Percentiles rank a stretch among this genome's conserved stretches.
phyloP scores from a whole-genome alignment of 371 early-diverging fungal genomes.

The Nosema muscidifuracis region DNA sequence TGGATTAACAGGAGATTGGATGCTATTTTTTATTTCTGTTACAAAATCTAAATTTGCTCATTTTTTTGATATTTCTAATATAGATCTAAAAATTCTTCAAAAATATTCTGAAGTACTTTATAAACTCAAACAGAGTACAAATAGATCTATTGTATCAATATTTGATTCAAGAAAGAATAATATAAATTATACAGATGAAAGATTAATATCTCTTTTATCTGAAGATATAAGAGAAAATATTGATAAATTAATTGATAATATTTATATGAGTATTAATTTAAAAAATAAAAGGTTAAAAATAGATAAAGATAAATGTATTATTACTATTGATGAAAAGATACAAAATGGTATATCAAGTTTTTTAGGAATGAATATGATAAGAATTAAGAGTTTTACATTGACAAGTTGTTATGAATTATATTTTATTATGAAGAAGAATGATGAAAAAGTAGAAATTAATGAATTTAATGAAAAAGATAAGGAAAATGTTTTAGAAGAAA shows the following conservation, averaged over 20 bases:
- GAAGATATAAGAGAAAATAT: conserved; percentile 1
- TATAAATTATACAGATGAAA: conserved; percentile 3
- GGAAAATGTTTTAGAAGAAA: background rate
- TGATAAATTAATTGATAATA: conserved; percentile 1
- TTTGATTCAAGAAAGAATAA: conserved; percentile 20
- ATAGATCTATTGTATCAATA: conserved; percentile 8
- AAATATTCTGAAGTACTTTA: background rate
- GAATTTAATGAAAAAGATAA: background rate
- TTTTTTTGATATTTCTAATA: conserved; percentile 21
- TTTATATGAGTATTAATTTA: conserved; percentile 3
- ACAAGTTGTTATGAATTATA: conserved; percentile 26
- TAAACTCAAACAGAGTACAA: background rate
- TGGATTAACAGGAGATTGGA: conserved; percentile 32
- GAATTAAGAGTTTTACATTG: conserved; percentile 16
- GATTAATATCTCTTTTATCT: conserved; percentile 2
- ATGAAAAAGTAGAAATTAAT: background rate
- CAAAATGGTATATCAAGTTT: conserved; percentile 30
- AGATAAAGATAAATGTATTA: conserved; percentile 17
- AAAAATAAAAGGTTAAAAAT: conserved; percentile 18
- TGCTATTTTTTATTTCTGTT: conserved; percentile 10
- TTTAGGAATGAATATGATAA: conserved; percentile 18
- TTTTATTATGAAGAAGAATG: conserved; percentile 9
- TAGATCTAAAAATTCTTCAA: background rate
- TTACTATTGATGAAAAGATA: background rate
- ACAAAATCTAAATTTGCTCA: conserved; percentile 33